Evolutionary conservation across 78 protist species (phyloP).

Genomic region (Anaeramoeba flamelloides): DNA sequence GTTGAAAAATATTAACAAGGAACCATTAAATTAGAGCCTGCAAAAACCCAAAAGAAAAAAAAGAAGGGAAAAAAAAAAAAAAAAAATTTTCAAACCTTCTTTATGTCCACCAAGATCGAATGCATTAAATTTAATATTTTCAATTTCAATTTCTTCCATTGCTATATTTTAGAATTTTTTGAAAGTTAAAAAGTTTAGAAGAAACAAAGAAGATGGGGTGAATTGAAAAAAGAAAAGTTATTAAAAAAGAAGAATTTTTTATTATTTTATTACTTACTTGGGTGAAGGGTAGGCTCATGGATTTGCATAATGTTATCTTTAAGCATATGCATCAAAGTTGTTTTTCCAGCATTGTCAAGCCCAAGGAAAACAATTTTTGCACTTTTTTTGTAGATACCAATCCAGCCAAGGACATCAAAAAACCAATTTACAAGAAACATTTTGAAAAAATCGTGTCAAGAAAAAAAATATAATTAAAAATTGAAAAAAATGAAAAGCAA

Average conservation of each 20-base stretch:
- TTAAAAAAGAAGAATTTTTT: slow-evolving; percentile 4
- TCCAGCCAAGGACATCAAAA: neutral
- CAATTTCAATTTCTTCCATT: too few species aligned
- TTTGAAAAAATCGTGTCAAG: too few species aligned
- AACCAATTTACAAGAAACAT: slow-evolving; percentile 17
- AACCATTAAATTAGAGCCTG: too few species aligned
- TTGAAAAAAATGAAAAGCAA: too few species aligned
- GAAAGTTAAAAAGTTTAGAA: neutral
- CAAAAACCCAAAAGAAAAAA: too few species aligned
- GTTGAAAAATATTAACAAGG: too few species aligned
- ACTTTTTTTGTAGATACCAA: slow-evolving; percentile 68
- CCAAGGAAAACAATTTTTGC: slow-evolving; percentile 97
- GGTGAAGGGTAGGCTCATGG: slow-evolving; percentile 73
- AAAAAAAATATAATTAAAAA: too few species aligned
- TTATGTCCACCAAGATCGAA: too few species aligned
- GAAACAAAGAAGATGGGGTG: neutral
- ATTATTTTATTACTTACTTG: slow-evolving; percentile 50
- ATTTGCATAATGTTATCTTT: slow-evolving; percentile 61
- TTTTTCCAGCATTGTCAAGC: slow-evolving; percentile 98
- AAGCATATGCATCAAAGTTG: slow-evolving; percentile 89
- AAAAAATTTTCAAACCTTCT: too few species aligned
- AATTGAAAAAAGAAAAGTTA: slow-evolving; percentile 4
- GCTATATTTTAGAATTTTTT: neutral
- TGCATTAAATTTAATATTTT: too few species aligned
- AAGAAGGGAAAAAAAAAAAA: too few species aligned